These are phyloP conservation scores for Colletotrichum higginsianum DNA, from an alignment of 2,329 filamentous ascomycete genomes.

Conservation along the genomic window DNA sequence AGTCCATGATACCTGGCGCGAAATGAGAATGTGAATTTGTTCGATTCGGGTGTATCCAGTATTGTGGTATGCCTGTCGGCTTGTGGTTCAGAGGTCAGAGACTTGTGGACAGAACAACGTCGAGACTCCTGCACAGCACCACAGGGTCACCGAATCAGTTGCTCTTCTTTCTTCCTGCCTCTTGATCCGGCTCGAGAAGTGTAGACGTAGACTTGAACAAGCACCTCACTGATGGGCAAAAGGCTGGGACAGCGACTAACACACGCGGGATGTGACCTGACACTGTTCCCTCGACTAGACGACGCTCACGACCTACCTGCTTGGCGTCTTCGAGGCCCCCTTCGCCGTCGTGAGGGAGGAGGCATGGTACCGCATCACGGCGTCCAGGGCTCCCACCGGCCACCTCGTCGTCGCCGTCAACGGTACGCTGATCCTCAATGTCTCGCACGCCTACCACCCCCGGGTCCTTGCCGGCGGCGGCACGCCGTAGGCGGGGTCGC, in stretches of 20 bases:
- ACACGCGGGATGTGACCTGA: constrained; percentile 1
- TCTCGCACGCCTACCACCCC: constrained; percentile 36
- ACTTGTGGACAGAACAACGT: too few species aligned
- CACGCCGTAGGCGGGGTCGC: constrained; percentile 1
- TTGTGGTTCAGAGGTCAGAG: too few species aligned
- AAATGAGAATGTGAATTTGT: neutral
- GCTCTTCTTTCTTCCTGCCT: too few species aligned
- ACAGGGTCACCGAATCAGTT: neutral
- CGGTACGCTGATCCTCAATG: constrained; percentile 44
- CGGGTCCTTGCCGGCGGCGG: constrained; percentile 28
- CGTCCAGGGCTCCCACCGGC: constrained; percentile 47
- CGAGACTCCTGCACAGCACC: too few species aligned
- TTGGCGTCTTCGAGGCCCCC: constrained; percentile 48
- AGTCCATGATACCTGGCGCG: neutral
- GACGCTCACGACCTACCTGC: constrained; percentile 47
- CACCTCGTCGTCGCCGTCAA: constrained; percentile 50
- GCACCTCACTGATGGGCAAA: neutral
- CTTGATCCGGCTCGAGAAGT: constrained; percentile 23
- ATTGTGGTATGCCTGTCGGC: too few species aligned
- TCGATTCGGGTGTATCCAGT: neutral
- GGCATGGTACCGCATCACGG: constrained; percentile 56
- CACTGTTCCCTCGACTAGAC: constrained; percentile 48
- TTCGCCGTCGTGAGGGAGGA: constrained; percentile 50
- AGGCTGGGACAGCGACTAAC: neutral
- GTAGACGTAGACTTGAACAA: neutral